Conservation (phyloP, 345 rosid species). For the Lepidium africanum region DNA sequence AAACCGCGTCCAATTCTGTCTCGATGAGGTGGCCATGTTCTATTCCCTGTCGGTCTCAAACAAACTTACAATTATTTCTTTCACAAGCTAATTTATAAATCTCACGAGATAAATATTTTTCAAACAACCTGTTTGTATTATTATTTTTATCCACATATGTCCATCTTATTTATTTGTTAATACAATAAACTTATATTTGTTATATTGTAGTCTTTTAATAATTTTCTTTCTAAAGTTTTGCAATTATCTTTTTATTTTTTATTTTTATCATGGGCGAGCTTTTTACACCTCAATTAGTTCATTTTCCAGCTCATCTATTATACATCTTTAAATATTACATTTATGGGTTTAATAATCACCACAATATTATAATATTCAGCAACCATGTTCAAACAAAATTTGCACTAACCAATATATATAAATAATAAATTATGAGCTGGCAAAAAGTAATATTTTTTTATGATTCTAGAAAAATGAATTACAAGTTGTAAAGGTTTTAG, state of each 20-base stretch:
- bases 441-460: neutral
- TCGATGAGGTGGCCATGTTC: conserved; percentile 30
- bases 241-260: neutral
- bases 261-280: neutral
- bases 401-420: neutral
- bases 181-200: neutral
- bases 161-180: neutral
- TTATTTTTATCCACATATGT: neutral
- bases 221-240: neutral
- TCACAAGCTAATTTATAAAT: neutral
- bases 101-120: neutral
- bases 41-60: conserved; percentile 3
- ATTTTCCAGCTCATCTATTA: conserved; percentile 4
- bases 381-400: conserved; percentile 22
- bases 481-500: conserved; percentile 21
- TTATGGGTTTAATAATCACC: neutral
- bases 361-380: conserved; percentile 1
- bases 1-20: conserved; percentile 26
- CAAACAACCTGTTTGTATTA: neutral
- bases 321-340: neutral
- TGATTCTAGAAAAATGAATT: neutral
- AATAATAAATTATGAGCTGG: conserved; percentile 18
- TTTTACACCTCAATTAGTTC: neutral
- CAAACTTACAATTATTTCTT: neutral
- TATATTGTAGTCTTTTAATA: neutral